Evolutionary conservation across 2,329 filamentous ascomycete species (phyloP).

Genomic region (Aspergillus arachidicola): DNA sequence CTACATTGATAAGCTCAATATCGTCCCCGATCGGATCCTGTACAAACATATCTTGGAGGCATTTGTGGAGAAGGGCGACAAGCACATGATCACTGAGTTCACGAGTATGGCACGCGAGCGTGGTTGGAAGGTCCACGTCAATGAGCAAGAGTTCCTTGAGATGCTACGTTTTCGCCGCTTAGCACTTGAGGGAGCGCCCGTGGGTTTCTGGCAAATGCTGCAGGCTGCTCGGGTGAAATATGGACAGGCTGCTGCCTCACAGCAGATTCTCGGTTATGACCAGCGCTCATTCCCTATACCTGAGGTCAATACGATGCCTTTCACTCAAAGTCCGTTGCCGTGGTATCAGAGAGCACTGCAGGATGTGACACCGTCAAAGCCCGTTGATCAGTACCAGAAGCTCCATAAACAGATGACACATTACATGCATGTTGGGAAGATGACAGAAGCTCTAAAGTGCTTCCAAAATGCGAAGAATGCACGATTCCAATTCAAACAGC

Average conservation of each 20-base stretch:
- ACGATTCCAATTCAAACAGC: constrained; percentile 33
- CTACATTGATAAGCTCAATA: constrained; percentile 37
- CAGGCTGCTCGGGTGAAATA: constrained; percentile 39
- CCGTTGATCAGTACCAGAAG: constrained; percentile 35
- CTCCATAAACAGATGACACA: constrained; percentile 42
- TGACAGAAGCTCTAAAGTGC: constrained; percentile 32
- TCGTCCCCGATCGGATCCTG: constrained; percentile 42
- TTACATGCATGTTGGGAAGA: constrained; percentile 40
- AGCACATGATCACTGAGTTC: constrained; percentile 35
- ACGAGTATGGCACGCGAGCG: constrained; percentile 31
- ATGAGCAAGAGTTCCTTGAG: constrained; percentile 33
- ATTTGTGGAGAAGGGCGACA: constrained; percentile 41
- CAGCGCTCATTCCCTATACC: constrained; percentile 31
- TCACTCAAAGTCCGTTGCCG: constrained; percentile 19
- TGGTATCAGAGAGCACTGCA: constrained; percentile 38
- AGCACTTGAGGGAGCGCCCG: constrained; percentile 37
- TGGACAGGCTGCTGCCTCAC: constrained; percentile 34
- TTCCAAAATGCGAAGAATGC: constrained; percentile 34
- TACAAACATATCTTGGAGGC: constrained; percentile 45
- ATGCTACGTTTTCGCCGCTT: constrained; percentile 38
- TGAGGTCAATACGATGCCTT: constrained; percentile 29
- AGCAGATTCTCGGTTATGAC: constrained; percentile 40
- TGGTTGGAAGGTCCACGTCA: constrained; percentile 36
- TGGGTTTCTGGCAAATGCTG: constrained; percentile 45
- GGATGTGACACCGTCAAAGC: constrained; percentile 29